A percentile compares a stretch with the other conserved stretches of the same genome.
Evolutionary conservation across 345 rosid species (phyloP).

Genomic region (sweet orange (Citrus sinensis)): DVS_A1.0 CM039169.1:1801001-1801500

Average conservation of each 20-base stretch:
- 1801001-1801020: constrained; percentile 83
- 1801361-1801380: constrained; percentile 70
- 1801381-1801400: constrained; percentile 93
- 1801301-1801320: not conserved
- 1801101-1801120: constrained; percentile 65
- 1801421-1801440: constrained; percentile 91
- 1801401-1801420: constrained; percentile 66
- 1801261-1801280: not conserved
- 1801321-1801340: not conserved
- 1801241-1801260: constrained; percentile 52
- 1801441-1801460: constrained; percentile 94
- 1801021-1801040: constrained; percentile 91
- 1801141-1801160: constrained; percentile 83
- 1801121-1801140: constrained; percentile 88
- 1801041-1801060: constrained; percentile 77
- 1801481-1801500: constrained; percentile 72
- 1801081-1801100: constrained; percentile 70
- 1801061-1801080: constrained; percentile 71
- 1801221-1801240: constrained; percentile 84
- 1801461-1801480: constrained; percentile 82
- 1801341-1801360: constrained; percentile 68
- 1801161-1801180: constrained; percentile 82
- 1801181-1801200: constrained; percentile 94
- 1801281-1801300: not conserved
- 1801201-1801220: constrained; percentile 91